These are phyloP conservation scores for Cucurbitaria berberidis DNA, from an alignment of 2,329 filamentous ascomycete genomes.

Conservation along the genomic window DNA sequence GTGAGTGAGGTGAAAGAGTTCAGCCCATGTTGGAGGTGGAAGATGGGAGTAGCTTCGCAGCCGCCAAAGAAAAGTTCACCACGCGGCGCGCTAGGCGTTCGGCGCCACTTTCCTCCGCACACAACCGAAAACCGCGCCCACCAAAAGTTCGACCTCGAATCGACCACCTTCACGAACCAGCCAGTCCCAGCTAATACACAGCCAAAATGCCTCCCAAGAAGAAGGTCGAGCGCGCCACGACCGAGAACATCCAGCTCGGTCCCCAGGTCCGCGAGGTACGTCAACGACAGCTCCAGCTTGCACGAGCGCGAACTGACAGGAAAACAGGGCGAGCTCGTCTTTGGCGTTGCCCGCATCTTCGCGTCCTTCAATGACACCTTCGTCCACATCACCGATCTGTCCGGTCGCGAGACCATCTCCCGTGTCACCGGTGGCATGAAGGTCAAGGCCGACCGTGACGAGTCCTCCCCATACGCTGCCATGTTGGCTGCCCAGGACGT, in stretches of 20 bases:
- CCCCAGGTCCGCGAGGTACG: slow-evolving; percentile 89
- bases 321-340: slow-evolving; percentile 84
- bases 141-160: slow-evolving; percentile 27
- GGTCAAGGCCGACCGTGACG: slow-evolving; percentile 95
- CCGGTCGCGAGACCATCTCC: slow-evolving; percentile 98
- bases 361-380: slow-evolving; percentile 72
- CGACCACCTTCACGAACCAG: slow-evolving; percentile 32
- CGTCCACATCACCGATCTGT: slow-evolving; percentile 99
- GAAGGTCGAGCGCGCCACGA: slow-evolving; percentile 74
- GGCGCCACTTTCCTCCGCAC: slow-evolving; percentile 19
- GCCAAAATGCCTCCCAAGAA: slow-evolving; percentile 84
- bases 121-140: slow-evolving; percentile 21
- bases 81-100: slow-evolving; percentile 18
- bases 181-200: slow-evolving; percentile 40
- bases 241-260: slow-evolving; percentile 94
- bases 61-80: slow-evolving; percentile 28
- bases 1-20: slow-evolving; percentile 30
- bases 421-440: slow-evolving; percentile 99
- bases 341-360: slow-evolving; percentile 97
- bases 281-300: slow-evolving; percentile 11
- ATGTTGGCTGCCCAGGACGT: slow-evolving; percentile 99
- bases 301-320: slow-evolving; percentile 27
- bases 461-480: slow-evolving; percentile 99
- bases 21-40: slow-evolving; percentile 37
- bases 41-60: slow-evolving; percentile 9